Evolutionary conservation across 208 protist species (phyloP).

Genomic region (Vickermania spadyakhi): DNA sequence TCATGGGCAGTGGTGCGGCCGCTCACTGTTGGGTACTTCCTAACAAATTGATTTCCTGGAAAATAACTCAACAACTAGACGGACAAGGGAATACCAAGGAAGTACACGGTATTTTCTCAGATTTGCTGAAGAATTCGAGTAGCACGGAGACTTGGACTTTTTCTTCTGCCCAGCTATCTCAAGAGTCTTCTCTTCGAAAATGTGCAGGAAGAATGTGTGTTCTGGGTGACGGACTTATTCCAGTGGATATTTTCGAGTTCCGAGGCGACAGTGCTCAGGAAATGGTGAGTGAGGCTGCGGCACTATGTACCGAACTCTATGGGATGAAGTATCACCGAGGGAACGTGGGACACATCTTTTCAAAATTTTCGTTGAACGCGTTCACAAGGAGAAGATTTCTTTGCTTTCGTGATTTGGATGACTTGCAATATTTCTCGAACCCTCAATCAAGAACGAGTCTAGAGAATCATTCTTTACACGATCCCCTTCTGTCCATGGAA

Average conservation of each 20-base stretch:
- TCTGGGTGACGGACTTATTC: conserved; percentile 65
- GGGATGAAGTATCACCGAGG: conserved; percentile 80
- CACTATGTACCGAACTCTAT: conserved; percentile 60
- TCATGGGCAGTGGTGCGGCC: neutral
- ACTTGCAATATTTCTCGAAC: neutral
- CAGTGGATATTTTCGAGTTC: conserved; percentile 78
- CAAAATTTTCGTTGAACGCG: neutral
- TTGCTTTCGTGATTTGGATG: neutral
- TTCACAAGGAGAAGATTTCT: neutral
- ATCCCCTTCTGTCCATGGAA: no score
- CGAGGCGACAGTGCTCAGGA: conserved; percentile 58
- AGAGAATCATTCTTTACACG: no score
- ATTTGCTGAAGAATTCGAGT: no score
- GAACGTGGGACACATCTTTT: conserved; percentile 46
- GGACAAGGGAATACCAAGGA: no score
- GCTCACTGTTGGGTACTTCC: neutral
- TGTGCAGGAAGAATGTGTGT: conserved; percentile 27
- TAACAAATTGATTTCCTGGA: no score
- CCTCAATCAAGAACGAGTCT: no score
- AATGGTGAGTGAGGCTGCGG: conserved; percentile 65
- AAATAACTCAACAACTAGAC: no score
- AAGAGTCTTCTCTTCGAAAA: no score
- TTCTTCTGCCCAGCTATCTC: no score
- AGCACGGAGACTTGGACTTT: no score
- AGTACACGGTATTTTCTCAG: neutral